Conservation (phyloP, 768 basidiomycete genomes). For the Boletus rex-veris region DNA sequence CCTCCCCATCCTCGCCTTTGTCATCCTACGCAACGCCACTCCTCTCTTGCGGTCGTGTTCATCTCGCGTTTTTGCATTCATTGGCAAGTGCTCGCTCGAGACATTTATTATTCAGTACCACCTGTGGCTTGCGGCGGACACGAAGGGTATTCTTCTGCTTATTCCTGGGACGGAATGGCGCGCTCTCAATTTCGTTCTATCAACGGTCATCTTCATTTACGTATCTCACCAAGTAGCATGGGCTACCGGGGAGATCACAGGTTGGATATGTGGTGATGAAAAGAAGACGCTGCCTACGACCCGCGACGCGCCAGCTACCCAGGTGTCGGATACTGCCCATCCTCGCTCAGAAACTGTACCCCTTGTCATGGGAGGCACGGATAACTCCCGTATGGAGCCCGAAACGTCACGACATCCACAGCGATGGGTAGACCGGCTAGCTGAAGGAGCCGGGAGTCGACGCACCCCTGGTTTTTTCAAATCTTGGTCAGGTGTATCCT, state of each 20-base stretch:
- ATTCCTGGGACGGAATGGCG: conserved; percentile 73
- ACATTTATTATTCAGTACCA: conserved; percentile 91
- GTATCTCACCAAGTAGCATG: conserved; percentile 71
- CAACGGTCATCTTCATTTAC: conserved; percentile 77
- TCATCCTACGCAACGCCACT: conserved; percentile 73
- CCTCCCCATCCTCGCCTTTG: conserved; percentile 76
- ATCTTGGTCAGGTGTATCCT: conserved; percentile 30
- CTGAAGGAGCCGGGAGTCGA: conserved; percentile 30
- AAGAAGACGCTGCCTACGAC: conserved; percentile 24
- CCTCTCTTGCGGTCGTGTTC: conserved; percentile 64
- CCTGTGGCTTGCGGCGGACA: conserved; percentile 81
- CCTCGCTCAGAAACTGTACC: conserved; percentile 10
- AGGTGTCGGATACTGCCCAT: background rate
- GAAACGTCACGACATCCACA: conserved; percentile 38
- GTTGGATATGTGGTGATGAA: conserved; percentile 45
- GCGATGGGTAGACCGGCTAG: conserved; percentile 52
- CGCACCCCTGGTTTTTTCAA: conserved; percentile 23
- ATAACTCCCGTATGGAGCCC: conserved; percentile 24
- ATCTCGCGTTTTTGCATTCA: conserved; percentile 69
- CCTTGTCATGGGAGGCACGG: background rate
- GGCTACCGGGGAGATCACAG: conserved; percentile 72
- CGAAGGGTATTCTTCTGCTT: conserved; percentile 75
- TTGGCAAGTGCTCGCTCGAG: conserved; percentile 86
- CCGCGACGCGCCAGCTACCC: conserved; percentile 5
- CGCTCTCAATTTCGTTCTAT: conserved; percentile 72